Evolutionary conservation across 2,329 filamentous ascomycete genomes (phyloP), one percentile per base, ranked within the genome.

Genomic region (Graphilbum fragrans): DNA sequence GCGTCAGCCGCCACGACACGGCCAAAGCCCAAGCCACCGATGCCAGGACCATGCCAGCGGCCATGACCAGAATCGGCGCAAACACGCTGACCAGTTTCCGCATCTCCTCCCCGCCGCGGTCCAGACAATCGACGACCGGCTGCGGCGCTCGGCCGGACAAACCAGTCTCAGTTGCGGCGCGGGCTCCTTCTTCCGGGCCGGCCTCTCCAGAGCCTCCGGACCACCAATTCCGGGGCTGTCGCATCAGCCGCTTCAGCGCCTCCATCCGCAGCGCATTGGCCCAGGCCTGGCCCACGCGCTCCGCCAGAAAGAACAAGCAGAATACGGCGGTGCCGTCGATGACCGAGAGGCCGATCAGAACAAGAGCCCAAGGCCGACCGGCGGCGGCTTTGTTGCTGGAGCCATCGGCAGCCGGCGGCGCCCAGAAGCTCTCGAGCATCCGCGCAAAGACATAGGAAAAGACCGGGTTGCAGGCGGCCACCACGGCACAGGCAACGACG

Each of bases 61-160:
- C 78, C 10, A 81, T 74, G 14, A 88, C 66, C 1, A 82, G 58
- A 41, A 82, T 75, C 1, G 82, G 81, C 1, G 80, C 69, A 53
- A 94, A 94, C 2, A 82, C 74, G 2, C 84, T 82, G 0, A 94
- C 69, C 0, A 96, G 64, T 50, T 85, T 87, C 9, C 84, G 74
- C 74, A 92, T 88, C 55, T 94, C 86, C 55, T 96, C 87, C 0
- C 82, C 83, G 51, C 86, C 84, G 16, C 82, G 74, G 52, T 94
- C 86, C 0, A 96, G 69, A 35, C 73, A 81, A 45, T 85, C 78
- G 1, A 70, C 77, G 34, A 96, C 67, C 2, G 69, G 67, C 1
- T 68, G 65, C 0, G 81, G 64, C 0, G 71, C 27, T 74, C 56
- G 92, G 83, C 29, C 11, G 6, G 20, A 4, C 2, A 92, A 83